Conservation (phyloP, 352 stramenopile species). For the Globisporangium rhizosaccharum region DNA sequence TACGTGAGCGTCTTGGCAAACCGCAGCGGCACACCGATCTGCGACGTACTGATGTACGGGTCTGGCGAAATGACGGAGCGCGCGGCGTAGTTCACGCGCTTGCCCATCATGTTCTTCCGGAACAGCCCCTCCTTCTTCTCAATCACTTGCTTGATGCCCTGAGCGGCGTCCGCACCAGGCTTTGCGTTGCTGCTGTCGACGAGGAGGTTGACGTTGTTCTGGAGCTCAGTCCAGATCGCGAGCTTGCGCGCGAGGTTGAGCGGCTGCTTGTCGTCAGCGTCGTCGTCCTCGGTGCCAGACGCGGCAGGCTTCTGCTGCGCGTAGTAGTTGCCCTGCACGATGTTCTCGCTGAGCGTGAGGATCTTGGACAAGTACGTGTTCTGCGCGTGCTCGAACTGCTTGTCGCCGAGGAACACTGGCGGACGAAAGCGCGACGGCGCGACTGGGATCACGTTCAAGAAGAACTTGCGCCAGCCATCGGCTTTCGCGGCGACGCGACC, state of each 20-base stretch:
- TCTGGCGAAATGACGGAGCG: slow-evolving; percentile 99
- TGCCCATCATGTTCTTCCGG: slow-evolving; percentile 97
- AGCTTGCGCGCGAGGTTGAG: slow-evolving; percentile 90
- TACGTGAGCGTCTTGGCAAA: slow-evolving; percentile 99
- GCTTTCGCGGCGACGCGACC: slow-evolving; percentile 31
- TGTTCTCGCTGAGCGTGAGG: slow-evolving; percentile 87
- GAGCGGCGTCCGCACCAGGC: slow-evolving; percentile 53
- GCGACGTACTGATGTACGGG: slow-evolving; percentile 99
- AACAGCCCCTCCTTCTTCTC: slow-evolving; percentile 99
- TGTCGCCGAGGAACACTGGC: slow-evolving; percentile 93
- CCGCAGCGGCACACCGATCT: slow-evolving; percentile 97
- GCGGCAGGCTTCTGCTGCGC: slow-evolving; percentile 28
- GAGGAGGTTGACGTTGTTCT: slow-evolving; percentile 88
- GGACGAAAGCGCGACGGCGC: slow-evolving; percentile 98
- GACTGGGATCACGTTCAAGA: slow-evolving; percentile 95
- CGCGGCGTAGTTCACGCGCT: slow-evolving; percentile 99
- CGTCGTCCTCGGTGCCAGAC: slow-evolving; percentile 44
- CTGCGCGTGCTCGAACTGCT: slow-evolving; percentile 97
- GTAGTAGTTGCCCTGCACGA: slow-evolving; percentile 77
- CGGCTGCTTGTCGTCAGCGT: slow-evolving; percentile 39
- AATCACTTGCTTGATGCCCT: slow-evolving; percentile 97
- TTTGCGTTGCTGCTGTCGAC: slow-evolving; percentile 80
- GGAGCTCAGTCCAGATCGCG: slow-evolving; percentile 96
- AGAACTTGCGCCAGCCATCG: slow-evolving; percentile 93
- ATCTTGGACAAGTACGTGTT: slow-evolving; percentile 96